Percentiles rank a stretch among this genome's conserved stretches.
These are phyloP conservation scores for Mycena latifolia DNA, from an alignment of 768 basidiomycete genomes.

Conservation along the genomic window DNA sequence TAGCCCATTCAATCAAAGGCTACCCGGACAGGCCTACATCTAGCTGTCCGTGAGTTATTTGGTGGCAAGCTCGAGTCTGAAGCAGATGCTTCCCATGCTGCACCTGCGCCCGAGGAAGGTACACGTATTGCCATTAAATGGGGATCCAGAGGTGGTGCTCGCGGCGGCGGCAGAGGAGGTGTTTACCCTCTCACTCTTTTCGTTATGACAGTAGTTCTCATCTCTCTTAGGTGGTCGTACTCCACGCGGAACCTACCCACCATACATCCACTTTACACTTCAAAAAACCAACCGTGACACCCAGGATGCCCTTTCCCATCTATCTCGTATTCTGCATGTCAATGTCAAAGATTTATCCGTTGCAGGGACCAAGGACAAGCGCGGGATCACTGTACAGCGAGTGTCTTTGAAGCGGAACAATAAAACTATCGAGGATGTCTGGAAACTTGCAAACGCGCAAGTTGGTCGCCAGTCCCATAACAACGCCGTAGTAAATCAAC, in stretches of 20 bases:
- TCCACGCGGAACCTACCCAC: constrained; percentile 77
- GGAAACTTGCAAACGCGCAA: constrained; percentile 83
- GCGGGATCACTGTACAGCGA: constrained; percentile 95
- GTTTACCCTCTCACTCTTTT: constrained; percentile 13
- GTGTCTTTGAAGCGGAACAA: constrained; percentile 84
- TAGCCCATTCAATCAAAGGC: constrained; percentile 90
- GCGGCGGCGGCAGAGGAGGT: constrained; percentile 63
- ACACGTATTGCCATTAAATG: constrained; percentile 86
- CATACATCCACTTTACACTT: constrained; percentile 95
- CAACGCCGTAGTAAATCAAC: constrained; percentile 67
- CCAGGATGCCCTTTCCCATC: constrained; percentile 88
- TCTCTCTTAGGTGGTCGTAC: constrained; percentile 54
- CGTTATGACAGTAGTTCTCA: constrained; percentile 3
- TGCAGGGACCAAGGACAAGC: constrained; percentile 98
- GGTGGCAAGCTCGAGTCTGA: constrained; percentile 87
- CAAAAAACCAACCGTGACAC: constrained; percentile 99
- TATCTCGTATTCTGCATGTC: constrained; percentile 84
- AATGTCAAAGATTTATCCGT: constrained; percentile 86
- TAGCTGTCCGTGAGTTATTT: constrained; percentile 84
- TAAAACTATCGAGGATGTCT: constrained; percentile 86
- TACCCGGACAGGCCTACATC: constrained; percentile 85
- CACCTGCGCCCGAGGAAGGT: constrained; percentile 70
- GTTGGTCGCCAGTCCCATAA: constrained; percentile 65
- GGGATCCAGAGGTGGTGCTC: constrained; percentile 61
- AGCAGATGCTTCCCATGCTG: constrained; percentile 65